phyloP scores from a whole-genome alignment of 495 filamentous ascomycete species.

The Penicillium dipodomyicola region DNA sequence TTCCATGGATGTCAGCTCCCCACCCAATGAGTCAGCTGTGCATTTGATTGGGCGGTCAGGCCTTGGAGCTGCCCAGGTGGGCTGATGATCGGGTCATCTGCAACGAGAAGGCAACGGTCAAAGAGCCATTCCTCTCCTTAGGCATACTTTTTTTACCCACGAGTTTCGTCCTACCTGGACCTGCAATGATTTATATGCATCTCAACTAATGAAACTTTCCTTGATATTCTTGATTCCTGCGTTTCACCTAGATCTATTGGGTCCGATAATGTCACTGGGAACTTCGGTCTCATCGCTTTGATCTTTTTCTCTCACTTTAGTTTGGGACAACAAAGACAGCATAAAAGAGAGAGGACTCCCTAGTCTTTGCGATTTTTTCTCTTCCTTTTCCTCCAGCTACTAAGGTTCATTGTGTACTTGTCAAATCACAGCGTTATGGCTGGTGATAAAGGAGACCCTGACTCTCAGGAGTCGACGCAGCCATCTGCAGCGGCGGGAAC shows the following conservation, averaged over 20 bases:
- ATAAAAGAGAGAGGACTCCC: neutral
- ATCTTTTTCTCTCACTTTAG: conserved; percentile 5
- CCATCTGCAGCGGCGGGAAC: conserved; percentile 4
- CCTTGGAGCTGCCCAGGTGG: neutral
- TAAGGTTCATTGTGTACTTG: conserved; percentile 3
- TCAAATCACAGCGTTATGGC: conserved; percentile 20
- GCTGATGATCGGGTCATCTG: conserved; percentile 15
- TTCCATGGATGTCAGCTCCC: conserved; percentile 19
- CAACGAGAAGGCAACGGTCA: conserved; percentile 10
- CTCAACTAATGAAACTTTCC: conserved; percentile 7
- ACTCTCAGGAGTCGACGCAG: conserved; percentile 15
- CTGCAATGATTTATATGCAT: conserved; percentile 8
- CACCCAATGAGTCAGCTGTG: conserved; percentile 14
- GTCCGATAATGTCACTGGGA: conserved; percentile 7
- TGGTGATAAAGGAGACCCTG: conserved; percentile 19
- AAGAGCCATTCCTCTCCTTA: conserved; percentile 6
- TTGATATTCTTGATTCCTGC: neutral
- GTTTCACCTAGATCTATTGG: conserved; percentile 4
- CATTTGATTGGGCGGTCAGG: conserved; percentile 5
- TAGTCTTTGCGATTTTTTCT: neutral
- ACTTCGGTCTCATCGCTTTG: conserved; percentile 1
- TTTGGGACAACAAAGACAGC: conserved; percentile 4
- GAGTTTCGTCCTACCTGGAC: conserved; percentile 6
- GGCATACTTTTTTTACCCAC: neutral
- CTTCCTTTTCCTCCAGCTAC: neutral